Evolutionary conservation across 345 rosid species (phyloP).

Genomic region (Moricandia moricandioides): DNA sequence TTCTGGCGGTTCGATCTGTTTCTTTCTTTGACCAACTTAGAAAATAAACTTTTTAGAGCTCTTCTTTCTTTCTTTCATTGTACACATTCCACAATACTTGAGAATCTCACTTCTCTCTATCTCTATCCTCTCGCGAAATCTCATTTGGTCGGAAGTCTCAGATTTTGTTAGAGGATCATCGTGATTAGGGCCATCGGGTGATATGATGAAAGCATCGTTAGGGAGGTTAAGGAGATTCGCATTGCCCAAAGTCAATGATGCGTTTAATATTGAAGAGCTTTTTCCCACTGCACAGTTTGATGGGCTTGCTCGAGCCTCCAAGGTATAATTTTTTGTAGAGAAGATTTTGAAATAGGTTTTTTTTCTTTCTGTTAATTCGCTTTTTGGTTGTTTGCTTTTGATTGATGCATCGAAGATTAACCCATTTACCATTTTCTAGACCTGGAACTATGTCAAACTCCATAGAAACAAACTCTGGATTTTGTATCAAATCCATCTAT

Average conservation of each 20-base stretch:
- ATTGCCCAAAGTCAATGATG: conserved; percentile 59
- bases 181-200: conserved; percentile 14
- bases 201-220: conserved; percentile 73
- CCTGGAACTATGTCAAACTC: background rate
- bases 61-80: background rate
- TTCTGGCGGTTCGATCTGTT: conserved; percentile 29
- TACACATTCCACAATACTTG: conserved; percentile 26
- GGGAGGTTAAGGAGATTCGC: conserved; percentile 68
- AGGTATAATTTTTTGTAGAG: conserved; percentile 41
- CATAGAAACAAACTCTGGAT: background rate
- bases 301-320: conserved; percentile 76
- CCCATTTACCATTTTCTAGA: background rate
- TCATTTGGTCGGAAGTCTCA: background rate
- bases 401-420: background rate
- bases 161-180: background rate
- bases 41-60: background rate
- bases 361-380: too few species aligned
- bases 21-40: conserved; percentile 26
- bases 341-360: background rate
- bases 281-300: conserved; percentile 58
- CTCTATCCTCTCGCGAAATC: background rate
- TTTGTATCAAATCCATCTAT: background rate
- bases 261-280: conserved; percentile 55
- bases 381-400: background rate
- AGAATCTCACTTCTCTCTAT: conserved; percentile 15